phyloP scores from a whole-genome alignment of 352 stramenopile species.

The Poterioochromonas sp. region DNA sequence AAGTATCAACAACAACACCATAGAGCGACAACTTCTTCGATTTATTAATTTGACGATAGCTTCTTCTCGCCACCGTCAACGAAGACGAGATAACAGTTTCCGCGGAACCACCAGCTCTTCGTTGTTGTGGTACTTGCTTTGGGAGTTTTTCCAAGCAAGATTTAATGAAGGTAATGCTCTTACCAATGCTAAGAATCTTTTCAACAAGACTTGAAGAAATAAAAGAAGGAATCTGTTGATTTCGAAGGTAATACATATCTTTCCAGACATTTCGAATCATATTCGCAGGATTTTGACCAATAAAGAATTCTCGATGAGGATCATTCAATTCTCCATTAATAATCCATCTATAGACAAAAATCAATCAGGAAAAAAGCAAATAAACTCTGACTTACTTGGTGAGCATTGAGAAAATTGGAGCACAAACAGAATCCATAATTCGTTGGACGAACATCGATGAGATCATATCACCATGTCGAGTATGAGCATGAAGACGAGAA shows the following conservation, averaged over 20 bases:
- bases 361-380: background rate
- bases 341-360: conserved; percentile 42
- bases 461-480: conserved; percentile 72
- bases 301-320: conserved; percentile 40
- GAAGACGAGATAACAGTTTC: conserved; percentile 34
- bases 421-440: conserved; percentile 46
- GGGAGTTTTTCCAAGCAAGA: conserved; percentile 77
- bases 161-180: conserved; percentile 97
- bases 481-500: conserved; percentile 74
- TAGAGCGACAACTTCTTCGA: conserved; percentile 25
- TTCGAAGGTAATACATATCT: conserved; percentile 48
- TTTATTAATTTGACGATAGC: conserved; percentile 23
- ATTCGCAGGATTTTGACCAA: conserved; percentile 2
- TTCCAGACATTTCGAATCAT: conserved; percentile 46
- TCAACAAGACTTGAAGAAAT: conserved; percentile 62
- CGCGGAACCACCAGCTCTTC: background rate
- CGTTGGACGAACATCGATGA: conserved; percentile 45
- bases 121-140: conserved; percentile 33
- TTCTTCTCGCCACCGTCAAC: conserved; percentile 23
- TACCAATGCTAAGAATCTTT: conserved; percentile 87
- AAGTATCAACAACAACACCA: background rate
- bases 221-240: conserved; percentile 48
- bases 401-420: conserved; percentile 48
- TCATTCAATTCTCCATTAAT: conserved; percentile 50
- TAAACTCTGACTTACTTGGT: background rate